Conservation (phyloP, 2,329 filamentous ascomycete species). For the Pestalotiopsis sp. region DNA sequence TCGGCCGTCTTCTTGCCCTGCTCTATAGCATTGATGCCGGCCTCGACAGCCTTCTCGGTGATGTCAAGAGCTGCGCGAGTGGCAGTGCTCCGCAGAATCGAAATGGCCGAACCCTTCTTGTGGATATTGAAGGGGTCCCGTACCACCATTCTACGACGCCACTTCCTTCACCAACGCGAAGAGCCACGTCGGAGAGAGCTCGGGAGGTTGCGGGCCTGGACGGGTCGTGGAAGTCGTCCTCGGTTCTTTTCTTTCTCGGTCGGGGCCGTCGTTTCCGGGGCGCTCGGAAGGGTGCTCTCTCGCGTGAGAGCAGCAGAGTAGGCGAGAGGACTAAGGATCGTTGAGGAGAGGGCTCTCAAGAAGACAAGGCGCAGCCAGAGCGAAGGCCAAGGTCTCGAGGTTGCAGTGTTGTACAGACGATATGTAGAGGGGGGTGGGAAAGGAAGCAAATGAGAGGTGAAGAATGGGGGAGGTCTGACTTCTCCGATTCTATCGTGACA, state of each 20-base stretch:
- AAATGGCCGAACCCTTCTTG: constrained; percentile 28
- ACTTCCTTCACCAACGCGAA: neutral
- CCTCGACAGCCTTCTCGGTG: constrained; percentile 51
- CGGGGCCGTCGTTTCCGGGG: neutral
- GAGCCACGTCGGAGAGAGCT: neutral
- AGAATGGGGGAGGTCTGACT: neutral
- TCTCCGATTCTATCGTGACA: constrained; percentile 5
- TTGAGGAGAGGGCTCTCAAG: neutral
- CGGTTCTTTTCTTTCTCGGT: neutral
- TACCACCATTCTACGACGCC: constrained; percentile 34
- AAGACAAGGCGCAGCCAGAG: neutral
- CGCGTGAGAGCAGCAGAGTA: neutral
- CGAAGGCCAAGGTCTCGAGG: neutral
- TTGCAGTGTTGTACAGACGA: neutral
- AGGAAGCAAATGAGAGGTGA: neutral
- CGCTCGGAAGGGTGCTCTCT: neutral
- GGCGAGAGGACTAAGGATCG: neutral
- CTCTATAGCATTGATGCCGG: constrained; percentile 49
- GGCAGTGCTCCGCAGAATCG: constrained; percentile 52
- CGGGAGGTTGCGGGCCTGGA: neutral
- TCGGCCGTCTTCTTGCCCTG: constrained; percentile 38
- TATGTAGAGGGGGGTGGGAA: neutral
- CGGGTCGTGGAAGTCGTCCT: neutral
- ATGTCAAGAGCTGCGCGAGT: constrained; percentile 46
- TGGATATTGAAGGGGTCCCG: constrained; percentile 50